These are phyloP conservation scores for Crinitomyces ghanaensis DNA, from an alignment of 805 yeast species.

Conservation along the genomic window DNA sequence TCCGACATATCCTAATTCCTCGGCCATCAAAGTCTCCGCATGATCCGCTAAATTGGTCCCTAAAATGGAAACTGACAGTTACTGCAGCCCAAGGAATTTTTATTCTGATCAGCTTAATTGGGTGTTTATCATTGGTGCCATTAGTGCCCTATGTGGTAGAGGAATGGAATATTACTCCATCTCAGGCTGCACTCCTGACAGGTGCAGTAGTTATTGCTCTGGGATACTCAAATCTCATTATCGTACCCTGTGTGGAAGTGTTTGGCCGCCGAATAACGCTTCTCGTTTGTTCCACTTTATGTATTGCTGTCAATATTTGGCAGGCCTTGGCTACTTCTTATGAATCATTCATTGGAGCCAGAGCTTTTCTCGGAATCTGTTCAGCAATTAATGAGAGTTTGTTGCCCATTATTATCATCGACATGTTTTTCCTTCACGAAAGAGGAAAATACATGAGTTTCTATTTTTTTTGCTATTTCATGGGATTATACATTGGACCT, in stretches of 20 bases:
- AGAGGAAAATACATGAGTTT: slow-evolving; percentile 36
- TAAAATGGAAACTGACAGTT: slow-evolving; percentile 22
- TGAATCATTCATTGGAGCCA: too few relatives aligned
- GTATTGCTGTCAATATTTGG: too few relatives aligned
- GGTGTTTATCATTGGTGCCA: slow-evolving; percentile 4
- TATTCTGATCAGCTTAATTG: slow-evolving; percentile 2
- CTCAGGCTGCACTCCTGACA: too few relatives aligned
- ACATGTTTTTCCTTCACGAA: slow-evolving; percentile 30
- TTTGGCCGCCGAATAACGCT: too few relatives aligned
- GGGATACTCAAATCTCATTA: too few relatives aligned
- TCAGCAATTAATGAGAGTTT: slow-evolving; percentile 37
- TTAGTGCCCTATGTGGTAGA: too few relatives aligned
- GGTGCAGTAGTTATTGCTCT: too few relatives aligned
- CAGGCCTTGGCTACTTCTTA: too few relatives aligned
- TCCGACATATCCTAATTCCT: slow-evolving; percentile 11
- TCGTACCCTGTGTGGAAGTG: too few relatives aligned
- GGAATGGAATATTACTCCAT: too few relatives aligned
- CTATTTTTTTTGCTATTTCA: slow-evolving; percentile 35
- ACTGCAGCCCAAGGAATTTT: slow-evolving; percentile 1
- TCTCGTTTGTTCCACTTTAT: too few relatives aligned
- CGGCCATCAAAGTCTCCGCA: slow-evolving; percentile 36
- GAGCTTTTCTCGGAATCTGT: slow-evolving; percentile 38
- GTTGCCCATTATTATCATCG: slow-evolving; percentile 41
- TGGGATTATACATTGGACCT: slow-evolving; percentile 3
- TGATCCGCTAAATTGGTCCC: slow-evolving; percentile 41